A percentile compares a stretch with the other conserved stretches of the same genome.
phyloP scores from a whole-genome alignment of 345 rosid species.

The Litchi chinensis region DNA sequence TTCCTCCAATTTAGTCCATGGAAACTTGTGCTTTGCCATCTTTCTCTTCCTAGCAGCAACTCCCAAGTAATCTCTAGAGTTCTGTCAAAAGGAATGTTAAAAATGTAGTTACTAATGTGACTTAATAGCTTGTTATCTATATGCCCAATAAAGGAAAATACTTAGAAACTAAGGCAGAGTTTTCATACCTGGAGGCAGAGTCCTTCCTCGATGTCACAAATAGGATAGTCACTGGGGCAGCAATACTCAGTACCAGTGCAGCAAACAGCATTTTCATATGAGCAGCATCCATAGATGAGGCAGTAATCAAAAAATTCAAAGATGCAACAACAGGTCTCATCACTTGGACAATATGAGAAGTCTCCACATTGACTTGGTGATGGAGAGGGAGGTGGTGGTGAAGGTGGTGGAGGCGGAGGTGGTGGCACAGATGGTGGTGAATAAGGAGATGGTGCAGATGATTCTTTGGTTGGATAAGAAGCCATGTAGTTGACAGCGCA shows the following conservation, averaged over 20 bases:
- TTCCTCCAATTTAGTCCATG: conserved; percentile 50
- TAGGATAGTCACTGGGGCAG: conserved; percentile 73
- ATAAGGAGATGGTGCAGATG: conserved; percentile 61
- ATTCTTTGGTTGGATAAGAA: conserved; percentile 63
- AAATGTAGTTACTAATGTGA: background rate
- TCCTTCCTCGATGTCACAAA: conserved; percentile 61
- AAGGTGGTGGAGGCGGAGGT: conserved; percentile 28
- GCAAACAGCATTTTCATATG: conserved; percentile 63
- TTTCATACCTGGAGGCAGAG: conserved; percentile 63
- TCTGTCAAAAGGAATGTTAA: conserved; percentile 30
- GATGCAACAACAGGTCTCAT: conserved; percentile 70
- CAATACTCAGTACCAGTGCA: conserved; percentile 56
- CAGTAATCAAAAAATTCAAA: conserved; percentile 48
- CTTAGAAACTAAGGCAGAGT: background rate
- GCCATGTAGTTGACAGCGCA: conserved; percentile 77
- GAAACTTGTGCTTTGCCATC: conserved; percentile 66
- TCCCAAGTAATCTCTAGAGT: conserved; percentile 50
- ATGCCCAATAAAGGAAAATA: background rate
- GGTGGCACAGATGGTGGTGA: conserved; percentile 39
- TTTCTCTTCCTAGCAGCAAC: conserved; percentile 51
- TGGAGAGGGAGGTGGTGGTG: conserved; percentile 49
- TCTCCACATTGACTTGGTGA: conserved; percentile 66
- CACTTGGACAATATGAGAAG: conserved; percentile 54
- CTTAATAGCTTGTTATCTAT: background rate
- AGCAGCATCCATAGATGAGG: conserved; percentile 63